Evolutionary conservation across 139 green algal genomes (phyloP).

Genomic region (Pseudopediastrum boryanum): DNA sequence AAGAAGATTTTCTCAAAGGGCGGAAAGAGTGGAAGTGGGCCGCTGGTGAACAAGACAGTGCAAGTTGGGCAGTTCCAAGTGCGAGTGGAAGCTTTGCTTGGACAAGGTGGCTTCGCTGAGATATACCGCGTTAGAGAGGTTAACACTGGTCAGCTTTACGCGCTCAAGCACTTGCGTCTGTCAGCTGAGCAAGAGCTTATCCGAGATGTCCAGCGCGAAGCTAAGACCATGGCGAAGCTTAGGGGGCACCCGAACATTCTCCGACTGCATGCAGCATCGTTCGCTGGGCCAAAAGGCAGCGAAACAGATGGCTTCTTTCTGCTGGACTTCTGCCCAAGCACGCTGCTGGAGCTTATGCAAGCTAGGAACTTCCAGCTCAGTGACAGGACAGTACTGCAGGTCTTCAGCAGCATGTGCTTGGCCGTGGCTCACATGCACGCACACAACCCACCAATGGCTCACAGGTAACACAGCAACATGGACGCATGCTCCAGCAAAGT

Average conservation of each 20-base stretch:
- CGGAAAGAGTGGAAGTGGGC: background rate
- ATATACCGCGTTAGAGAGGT: slow-evolving; percentile 73
- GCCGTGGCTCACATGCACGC: slow-evolving; percentile 83
- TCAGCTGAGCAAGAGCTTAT: slow-evolving; percentile 59
- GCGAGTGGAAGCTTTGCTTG: slow-evolving; percentile 58
- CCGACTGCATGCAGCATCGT: slow-evolving; percentile 65
- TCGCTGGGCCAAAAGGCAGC: slow-evolving; percentile 49
- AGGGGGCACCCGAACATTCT: slow-evolving; percentile 68
- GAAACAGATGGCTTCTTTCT: slow-evolving; percentile 81
- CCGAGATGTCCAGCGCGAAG: slow-evolving; percentile 50
- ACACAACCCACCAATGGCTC: slow-evolving; percentile 68
- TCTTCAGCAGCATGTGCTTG: slow-evolving; percentile 68
- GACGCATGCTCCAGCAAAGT: background rate
- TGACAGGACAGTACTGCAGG: slow-evolving; percentile 50
- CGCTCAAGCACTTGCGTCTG: slow-evolving; percentile 84
- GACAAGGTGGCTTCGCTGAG: slow-evolving; percentile 61
- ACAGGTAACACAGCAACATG: slow-evolving; percentile 60
- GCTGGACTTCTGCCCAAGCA: slow-evolving; percentile 79
- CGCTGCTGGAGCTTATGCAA: slow-evolving; percentile 65
- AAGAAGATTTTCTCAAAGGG: slow-evolving; percentile 36
- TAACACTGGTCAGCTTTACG: slow-evolving; percentile 49
- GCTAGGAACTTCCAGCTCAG: slow-evolving; percentile 46
- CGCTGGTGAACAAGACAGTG: slow-evolving; percentile 51
- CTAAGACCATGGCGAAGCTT: slow-evolving; percentile 46
- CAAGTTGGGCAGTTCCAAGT: slow-evolving; percentile 43